Base-by-base conservation (phyloP, 2,329 filamentous ascomycete species). In the Botrytis medusae region DNA sequence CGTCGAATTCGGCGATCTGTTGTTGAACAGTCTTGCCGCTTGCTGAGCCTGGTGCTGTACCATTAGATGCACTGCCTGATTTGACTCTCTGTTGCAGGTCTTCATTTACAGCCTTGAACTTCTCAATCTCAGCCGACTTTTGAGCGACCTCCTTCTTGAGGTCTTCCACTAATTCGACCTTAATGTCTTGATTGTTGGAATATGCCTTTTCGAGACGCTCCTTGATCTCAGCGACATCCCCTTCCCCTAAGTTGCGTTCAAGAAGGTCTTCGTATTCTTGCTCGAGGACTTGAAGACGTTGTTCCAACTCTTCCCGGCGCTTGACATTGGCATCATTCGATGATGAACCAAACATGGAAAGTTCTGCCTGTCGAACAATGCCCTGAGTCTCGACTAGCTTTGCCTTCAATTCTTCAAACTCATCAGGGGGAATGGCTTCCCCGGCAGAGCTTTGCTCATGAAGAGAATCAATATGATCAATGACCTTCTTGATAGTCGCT, bases 1-100 rank as follows among this genome's bases (percentile, higher is more conserved):
- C 93, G 83, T 99, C 96, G 79, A 99, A 99, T 82, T 99, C 96
- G 74, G 95, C 93, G 83, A 99, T 97, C 84, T 98, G 96, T 85
- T 99, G 95, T 82, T 97, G 94, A 62, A 98, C 90, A 20, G 94
- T 97, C 87, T 97, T 97, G 87, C 92, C 92, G 79, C 93, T 93
- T 72, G 89, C 85, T 81, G 91, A 83, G 69, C 86, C 84, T 64
- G 85, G 84, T 25, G 84, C 82, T 32, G 85, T 83, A 61, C 89
- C 90, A 76, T 90, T 93, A 40, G 91, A 87, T 29, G 85, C 86
- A 48, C 83, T 83, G 77, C 88, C 87, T 68, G 88, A 86, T 85
- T 94, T 94, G 80, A 92, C 86, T 75, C 90, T 89, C 78, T 89
- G 88, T 81, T 95, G 92, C 20, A 96, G 87, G 75, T 94, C 92